Evolutionary conservation across 768 basidiomycete genomes (phyloP).

Genomic region (Heimioporus sp.): DNA sequence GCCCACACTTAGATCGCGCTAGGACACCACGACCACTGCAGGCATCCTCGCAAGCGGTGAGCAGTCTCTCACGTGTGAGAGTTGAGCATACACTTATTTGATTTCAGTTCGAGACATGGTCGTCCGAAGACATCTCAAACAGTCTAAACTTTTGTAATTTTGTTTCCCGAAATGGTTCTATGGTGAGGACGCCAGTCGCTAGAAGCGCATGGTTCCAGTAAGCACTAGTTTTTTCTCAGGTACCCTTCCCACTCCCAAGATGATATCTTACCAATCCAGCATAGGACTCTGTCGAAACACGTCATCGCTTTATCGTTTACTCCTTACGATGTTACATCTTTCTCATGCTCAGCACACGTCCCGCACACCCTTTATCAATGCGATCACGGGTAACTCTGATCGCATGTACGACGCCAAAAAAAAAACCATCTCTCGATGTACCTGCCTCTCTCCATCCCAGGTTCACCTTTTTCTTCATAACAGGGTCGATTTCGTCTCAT

Average conservation of each 20-base stretch:
- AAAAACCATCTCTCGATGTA: too few species aligned
- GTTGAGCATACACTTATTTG: conserved; percentile 2
- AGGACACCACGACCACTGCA: conserved; percentile 70
- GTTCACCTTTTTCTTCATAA: too few species aligned
- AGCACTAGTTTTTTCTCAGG: conserved; percentile 1
- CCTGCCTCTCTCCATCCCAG: too few species aligned
- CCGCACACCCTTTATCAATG: too few species aligned
- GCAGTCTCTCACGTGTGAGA: conserved; percentile 18
- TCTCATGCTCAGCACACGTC: not conserved
- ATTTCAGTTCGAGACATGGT: conserved; percentile 75
- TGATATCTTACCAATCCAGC: conserved; percentile 4
- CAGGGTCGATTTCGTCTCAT: too few species aligned
- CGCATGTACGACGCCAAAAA: too few species aligned
- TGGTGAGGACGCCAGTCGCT: conserved; percentile 3
- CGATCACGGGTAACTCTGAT: too few species aligned
- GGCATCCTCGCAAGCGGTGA: conserved; percentile 76
- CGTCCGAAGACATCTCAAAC: conserved; percentile 72
- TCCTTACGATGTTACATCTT: conserved; percentile 5
- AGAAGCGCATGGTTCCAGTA: not conserved
- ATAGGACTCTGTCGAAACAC: conserved; percentile 11
- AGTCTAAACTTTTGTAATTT: conserved; percentile 61
- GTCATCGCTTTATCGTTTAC: conserved; percentile 12
- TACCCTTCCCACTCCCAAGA: conserved; percentile 1
- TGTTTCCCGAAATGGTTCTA: not conserved
- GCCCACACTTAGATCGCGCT: not conserved